These are phyloP conservation scores for Rugosomyces carneus DNA, from an alignment of 1,284 basidiomycete species.

Conservation along the genomic window DNA sequence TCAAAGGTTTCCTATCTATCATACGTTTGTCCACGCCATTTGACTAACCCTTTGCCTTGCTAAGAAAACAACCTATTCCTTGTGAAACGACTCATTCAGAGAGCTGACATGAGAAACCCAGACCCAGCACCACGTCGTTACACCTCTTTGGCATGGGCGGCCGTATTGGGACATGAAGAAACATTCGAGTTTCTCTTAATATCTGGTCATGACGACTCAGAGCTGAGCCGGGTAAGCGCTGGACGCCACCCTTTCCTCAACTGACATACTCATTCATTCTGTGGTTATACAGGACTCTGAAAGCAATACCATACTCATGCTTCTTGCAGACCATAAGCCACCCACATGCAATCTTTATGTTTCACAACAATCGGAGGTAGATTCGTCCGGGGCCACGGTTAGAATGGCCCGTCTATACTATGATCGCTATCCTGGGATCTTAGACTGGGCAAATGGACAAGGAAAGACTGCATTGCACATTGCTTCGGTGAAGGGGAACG, in stretches of 20 bases:
- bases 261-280: slow-evolving; percentile 9
- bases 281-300: slow-evolving; percentile 63
- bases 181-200: slow-evolving; percentile 84
- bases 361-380: slow-evolving; percentile 40
- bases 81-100: slow-evolving; percentile 73
- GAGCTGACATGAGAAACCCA: slow-evolving; percentile 84
- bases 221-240: slow-evolving; percentile 74
- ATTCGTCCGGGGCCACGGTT: slow-evolving; percentile 62
- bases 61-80: slow-evolving; percentile 89
- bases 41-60: slow-evolving; percentile 13
- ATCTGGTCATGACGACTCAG: slow-evolving; percentile 85
- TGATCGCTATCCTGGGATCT: slow-evolving; percentile 75
- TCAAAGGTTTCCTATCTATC: slow-evolving; percentile 51
- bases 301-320: slow-evolving; percentile 85
- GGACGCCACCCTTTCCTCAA: neutral
- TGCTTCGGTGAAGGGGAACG: slow-evolving; percentile 84
- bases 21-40: slow-evolving; percentile 12
- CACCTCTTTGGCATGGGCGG: slow-evolving; percentile 87
- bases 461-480: slow-evolving; percentile 89
- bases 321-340: slow-evolving; percentile 74
- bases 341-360: slow-evolving; percentile 41
- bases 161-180: slow-evolving; percentile 78
- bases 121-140: slow-evolving; percentile 69
- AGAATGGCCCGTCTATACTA: slow-evolving; percentile 79
- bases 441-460: slow-evolving; percentile 86